phyloP scores from a whole-genome alignment of 2,329 filamentous ascomycete species.

The Colletotrichum filicis region DNA sequence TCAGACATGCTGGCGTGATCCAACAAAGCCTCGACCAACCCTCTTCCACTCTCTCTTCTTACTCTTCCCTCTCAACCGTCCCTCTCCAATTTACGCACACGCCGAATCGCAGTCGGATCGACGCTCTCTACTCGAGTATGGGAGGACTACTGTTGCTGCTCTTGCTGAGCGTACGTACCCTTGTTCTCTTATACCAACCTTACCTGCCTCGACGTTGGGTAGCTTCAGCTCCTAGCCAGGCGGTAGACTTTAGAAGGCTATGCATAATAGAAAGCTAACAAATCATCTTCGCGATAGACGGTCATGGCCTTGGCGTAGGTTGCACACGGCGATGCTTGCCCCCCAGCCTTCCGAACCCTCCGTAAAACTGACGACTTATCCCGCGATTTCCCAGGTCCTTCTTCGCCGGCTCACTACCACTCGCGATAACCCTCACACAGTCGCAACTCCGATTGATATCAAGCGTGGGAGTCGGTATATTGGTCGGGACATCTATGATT shows the following conservation, averaged over 20 bases:
- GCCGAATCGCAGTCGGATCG: not conserved
- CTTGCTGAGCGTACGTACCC: constrained; percentile 51
- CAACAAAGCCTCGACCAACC: constrained; percentile 8
- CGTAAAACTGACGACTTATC: constrained; percentile 12
- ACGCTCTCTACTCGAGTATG: constrained; percentile 43
- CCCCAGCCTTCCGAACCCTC: constrained; percentile 9
- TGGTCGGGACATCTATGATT: constrained; percentile 94
- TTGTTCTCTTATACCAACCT: not conserved
- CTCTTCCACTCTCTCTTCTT: not conserved
- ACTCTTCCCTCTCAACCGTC: not conserved
- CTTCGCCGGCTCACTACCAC: constrained; percentile 87
- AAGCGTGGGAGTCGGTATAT: constrained; percentile 90
- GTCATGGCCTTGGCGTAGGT: constrained; percentile 70
- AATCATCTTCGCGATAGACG: constrained; percentile 47
- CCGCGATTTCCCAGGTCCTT: constrained; percentile 75
- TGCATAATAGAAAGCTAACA: constrained; percentile 19
- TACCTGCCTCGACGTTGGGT: not conserved
- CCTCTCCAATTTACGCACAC: not conserved
- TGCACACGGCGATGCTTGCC: constrained; percentile 27
- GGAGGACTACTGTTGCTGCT: constrained; percentile 53
- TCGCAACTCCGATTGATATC: constrained; percentile 91
- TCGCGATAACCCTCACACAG: constrained; percentile 88
- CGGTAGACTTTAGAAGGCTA: not conserved
- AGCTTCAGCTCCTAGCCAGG: constrained; percentile 26
- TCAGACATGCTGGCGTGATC: constrained; percentile 30